Evolutionary conservation across 768 basidiomycete species (phyloP).

Genomic region (Fistulinella prunicolor): DNA sequence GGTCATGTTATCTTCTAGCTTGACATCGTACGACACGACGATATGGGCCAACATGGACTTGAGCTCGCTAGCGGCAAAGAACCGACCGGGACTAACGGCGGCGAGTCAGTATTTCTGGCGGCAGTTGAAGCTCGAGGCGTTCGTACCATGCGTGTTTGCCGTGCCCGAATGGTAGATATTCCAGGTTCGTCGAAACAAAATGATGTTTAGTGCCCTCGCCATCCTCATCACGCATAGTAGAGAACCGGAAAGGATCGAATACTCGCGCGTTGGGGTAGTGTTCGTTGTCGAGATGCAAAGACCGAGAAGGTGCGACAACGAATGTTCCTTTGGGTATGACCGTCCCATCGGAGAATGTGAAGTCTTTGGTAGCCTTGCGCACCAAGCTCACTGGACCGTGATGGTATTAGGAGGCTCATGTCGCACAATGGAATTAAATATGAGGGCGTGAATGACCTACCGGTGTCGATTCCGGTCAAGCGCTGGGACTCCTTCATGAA

Average conservation of each 20-base stretch:
- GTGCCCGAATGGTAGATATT: slow-evolving; percentile 37
- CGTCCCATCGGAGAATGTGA: slow-evolving; percentile 38
- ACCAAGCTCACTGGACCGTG: slow-evolving; percentile 32
- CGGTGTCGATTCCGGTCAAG: slow-evolving; percentile 23
- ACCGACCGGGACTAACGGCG: slow-evolving; percentile 4
- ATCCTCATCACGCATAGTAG: slow-evolving; percentile 32
- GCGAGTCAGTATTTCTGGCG: too few relatives aligned
- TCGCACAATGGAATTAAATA: not conserved
- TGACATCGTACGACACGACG: too few relatives aligned
- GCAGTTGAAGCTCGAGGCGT: too few relatives aligned
- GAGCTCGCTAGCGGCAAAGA: slow-evolving; percentile 1
- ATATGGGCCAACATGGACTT: too few relatives aligned
- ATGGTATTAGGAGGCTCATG: too few relatives aligned
- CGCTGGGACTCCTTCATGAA: slow-evolving; percentile 39
- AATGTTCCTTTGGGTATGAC: slow-evolving; percentile 33
- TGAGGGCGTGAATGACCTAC: slow-evolving; percentile 14
- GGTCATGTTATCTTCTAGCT: too few relatives aligned
- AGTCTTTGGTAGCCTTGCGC: slow-evolving; percentile 31
- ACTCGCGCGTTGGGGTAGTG: slow-evolving; percentile 32
- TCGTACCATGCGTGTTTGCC: too few relatives aligned
- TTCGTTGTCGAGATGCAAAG: slow-evolving; percentile 20
- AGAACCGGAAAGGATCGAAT: slow-evolving; percentile 51
- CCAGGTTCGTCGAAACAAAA: slow-evolving; percentile 33
- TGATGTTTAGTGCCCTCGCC: slow-evolving; percentile 35
- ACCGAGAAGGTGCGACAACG: slow-evolving; percentile 23